Evolutionary conservation across 164 flowering plant species (phyloP).

Genomic region (Stephania cephalantha): DNA sequence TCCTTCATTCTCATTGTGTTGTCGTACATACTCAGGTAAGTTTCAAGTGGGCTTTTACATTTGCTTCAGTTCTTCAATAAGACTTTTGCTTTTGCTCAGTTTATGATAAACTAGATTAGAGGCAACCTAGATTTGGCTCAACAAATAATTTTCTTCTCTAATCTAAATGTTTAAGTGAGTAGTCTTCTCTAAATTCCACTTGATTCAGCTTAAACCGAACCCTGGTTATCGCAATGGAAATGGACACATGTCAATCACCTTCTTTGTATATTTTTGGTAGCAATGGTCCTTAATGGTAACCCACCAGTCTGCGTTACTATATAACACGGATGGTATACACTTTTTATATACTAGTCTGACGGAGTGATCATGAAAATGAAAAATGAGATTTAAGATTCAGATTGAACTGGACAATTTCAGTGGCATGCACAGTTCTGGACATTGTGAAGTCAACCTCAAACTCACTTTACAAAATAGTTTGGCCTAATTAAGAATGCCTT

Average conservation of each 20-base stretch:
- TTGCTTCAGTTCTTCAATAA: background rate
- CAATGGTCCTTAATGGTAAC: too few relatives aligned
- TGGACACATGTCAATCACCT: background rate
- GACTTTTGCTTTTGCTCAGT: background rate
- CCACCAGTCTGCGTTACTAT: background rate
- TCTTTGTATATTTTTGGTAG: too few relatives aligned
- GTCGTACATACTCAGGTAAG: constrained; percentile 73
- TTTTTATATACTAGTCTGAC: too few relatives aligned
- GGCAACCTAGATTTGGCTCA: background rate
- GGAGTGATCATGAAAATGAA: too few relatives aligned
- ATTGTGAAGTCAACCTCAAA: background rate
- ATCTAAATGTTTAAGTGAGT: background rate
- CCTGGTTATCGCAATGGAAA: background rate
- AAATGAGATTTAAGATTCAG: too few relatives aligned
- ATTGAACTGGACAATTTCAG: background rate
- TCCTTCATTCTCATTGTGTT: constrained; percentile 65
- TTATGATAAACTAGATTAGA: background rate
- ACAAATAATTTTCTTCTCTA: background rate
- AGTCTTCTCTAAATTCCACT: background rate
- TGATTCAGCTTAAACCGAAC: background rate
- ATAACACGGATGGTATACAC: background rate
- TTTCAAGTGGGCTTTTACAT: background rate
- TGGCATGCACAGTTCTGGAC: background rate
- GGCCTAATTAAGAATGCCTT: background rate
- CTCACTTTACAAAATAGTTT: background rate